phyloP scores from a whole-genome alignment of 192 early-diverging fungal genomes.

The Globomyces pollinis-pini region DNA sequence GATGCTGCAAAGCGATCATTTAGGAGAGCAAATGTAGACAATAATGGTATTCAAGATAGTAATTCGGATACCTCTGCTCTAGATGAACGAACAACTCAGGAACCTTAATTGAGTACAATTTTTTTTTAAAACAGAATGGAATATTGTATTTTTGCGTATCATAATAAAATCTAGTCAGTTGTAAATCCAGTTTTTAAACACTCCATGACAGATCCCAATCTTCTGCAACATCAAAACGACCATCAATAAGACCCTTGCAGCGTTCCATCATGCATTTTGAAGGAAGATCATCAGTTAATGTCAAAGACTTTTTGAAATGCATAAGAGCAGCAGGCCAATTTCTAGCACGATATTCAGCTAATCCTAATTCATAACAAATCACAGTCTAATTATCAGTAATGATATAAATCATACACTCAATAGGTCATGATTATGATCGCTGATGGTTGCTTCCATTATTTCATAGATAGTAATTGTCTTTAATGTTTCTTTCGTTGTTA shows the following conservation, averaged over 20 bases:
- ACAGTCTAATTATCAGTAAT: conserved; percentile 16
- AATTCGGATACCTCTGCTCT: no score
- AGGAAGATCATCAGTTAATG: conserved; percentile 34
- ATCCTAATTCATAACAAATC: conserved; percentile 48
- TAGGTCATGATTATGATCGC: conserved; percentile 22
- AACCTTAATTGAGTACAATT: no score
- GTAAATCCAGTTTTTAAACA: background rate
- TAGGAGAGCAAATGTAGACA: no score
- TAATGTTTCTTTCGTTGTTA: conserved; percentile 8
- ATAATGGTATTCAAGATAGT: no score
- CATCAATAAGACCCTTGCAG: conserved; percentile 32
- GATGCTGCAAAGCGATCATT: background rate
- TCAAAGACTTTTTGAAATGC: conserved; percentile 45
- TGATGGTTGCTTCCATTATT: conserved; percentile 17
- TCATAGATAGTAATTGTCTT: conserved; percentile 30
- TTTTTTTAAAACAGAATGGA: no score
- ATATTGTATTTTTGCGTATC: no score
- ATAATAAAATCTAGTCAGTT: background rate
- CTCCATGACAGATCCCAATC: conserved; percentile 40
- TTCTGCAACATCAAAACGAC: conserved; percentile 21
- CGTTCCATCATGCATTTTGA: conserved; percentile 27
- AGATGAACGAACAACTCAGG: no score
- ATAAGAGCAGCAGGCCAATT: conserved; percentile 34
- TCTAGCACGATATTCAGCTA: conserved; percentile 33
- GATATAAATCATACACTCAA: conserved; percentile 27